Conservation (phyloP, 2,329 filamentous ascomycete genomes). For the Scytalidium lignicola region DNA sequence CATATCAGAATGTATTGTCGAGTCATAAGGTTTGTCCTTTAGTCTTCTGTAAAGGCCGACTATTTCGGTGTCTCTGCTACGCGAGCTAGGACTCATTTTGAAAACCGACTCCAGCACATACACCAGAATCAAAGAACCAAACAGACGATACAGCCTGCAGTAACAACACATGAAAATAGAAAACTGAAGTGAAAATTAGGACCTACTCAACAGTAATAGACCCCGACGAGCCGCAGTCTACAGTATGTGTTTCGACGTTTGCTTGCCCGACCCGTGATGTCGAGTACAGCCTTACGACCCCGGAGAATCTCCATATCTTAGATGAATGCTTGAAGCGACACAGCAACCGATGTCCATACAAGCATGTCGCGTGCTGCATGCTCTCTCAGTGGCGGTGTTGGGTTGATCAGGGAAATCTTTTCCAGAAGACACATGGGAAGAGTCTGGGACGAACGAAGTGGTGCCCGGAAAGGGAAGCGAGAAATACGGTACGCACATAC, state of each 20-base stretch:
- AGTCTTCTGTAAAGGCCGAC: no score
- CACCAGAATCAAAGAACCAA: neutral
- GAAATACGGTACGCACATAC: no score
- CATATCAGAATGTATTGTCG: no score
- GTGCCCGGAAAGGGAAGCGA: no score
- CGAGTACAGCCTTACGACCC: neutral
- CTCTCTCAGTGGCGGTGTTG: no score
- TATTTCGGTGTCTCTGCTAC: no score
- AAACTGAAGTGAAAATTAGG: neutral
- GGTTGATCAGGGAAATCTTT: no score
- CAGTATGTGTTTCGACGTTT: constrained; percentile 11
- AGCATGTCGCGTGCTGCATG: neutral
- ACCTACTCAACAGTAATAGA: constrained; percentile 24
- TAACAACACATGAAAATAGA: no score
- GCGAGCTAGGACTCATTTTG: neutral
- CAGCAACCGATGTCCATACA: neutral
- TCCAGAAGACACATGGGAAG: no score
- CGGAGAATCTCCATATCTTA: neutral
- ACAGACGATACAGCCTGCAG: no score
- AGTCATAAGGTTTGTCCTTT: no score
- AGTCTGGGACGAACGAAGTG: no score
- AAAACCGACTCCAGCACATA: neutral
- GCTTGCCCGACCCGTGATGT: constrained; percentile 1
- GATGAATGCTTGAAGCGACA: neutral
- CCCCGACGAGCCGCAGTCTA: constrained; percentile 22